phyloP scores from a whole-genome alignment of 2,329 filamentous ascomycete genomes.

The Aspergillus candidus region DNA sequence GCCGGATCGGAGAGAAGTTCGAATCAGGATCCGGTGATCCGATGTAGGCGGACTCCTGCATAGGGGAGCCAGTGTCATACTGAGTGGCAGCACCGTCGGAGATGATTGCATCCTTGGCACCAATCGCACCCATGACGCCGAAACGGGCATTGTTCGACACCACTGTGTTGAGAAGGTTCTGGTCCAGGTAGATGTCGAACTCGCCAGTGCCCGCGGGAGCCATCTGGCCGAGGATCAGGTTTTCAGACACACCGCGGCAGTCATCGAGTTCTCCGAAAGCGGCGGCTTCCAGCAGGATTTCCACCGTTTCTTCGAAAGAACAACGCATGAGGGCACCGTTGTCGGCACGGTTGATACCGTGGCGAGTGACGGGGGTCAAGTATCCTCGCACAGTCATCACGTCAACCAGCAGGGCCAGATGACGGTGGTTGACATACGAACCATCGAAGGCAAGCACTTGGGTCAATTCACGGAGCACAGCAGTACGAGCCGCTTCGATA shows the following conservation, averaged over 20 bases:
- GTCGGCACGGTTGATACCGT: constrained; percentile 96
- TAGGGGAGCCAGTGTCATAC: constrained; percentile 69
- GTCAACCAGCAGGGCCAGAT: constrained; percentile 89
- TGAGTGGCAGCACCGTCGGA: constrained; percentile 82
- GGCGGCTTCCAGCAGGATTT: constrained; percentile 93
- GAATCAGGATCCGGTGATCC: constrained; percentile 60
- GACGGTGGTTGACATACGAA: constrained; percentile 98
- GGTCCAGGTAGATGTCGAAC: constrained; percentile 88
- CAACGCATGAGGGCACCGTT: constrained; percentile 98
- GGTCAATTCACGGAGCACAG: constrained; percentile 80
- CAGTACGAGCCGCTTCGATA: constrained; percentile 86
- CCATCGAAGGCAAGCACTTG: constrained; percentile 95
- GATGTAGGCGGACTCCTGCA: constrained; percentile 54
- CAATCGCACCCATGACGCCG: constrained; percentile 73
- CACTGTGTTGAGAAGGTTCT: constrained; percentile 90
- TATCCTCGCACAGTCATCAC: constrained; percentile 95
- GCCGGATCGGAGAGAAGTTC: constrained; percentile 66
- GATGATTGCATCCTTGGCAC: constrained; percentile 65
- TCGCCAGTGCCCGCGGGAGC: constrained; percentile 96
- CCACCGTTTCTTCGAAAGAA: constrained; percentile 98
- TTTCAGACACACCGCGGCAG: constrained; percentile 96
- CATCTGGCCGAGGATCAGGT: constrained; percentile 95
- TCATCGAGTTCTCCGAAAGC: constrained; percentile 93
- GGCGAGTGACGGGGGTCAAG: constrained; percentile 92
- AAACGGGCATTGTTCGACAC: constrained; percentile 86